phyloP scores from a whole-genome alignment of 345 rosid genomes.

The Bruguiera sexangula region DNA sequence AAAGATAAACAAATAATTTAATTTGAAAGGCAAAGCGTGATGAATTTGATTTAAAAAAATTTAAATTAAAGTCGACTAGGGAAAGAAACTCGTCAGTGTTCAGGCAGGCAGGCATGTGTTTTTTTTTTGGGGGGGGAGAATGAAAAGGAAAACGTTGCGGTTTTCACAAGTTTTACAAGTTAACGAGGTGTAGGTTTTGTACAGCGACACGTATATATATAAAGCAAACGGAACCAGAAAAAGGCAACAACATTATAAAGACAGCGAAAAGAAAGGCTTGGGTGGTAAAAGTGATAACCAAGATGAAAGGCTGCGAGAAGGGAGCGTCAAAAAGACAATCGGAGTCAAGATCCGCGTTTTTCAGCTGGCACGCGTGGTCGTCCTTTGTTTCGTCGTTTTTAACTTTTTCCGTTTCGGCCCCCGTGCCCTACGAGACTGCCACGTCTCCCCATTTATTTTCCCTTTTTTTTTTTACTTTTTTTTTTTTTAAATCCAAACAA shows the following conservation, averaged over 20 bases:
- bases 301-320: conserved; percentile 18
- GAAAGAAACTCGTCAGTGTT: conserved; percentile 35
- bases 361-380: conserved; percentile 47
- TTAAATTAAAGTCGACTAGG: conserved; percentile 44
- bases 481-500: not conserved
- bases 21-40: too few relatives aligned
- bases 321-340: conserved; percentile 32
- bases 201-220: too few relatives aligned
- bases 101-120: not conserved
- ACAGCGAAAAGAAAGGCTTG: not conserved
- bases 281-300: not conserved
- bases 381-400: conserved; percentile 36
- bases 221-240: too few relatives aligned
- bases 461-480: not conserved
- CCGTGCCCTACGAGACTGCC: conserved; percentile 2
- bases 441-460: not conserved
- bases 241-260: not conserved
- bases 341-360: conserved; percentile 39
- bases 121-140: not conserved
- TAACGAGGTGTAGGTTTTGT: not conserved
- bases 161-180: not conserved
- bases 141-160: not conserved
- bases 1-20: too few relatives aligned
- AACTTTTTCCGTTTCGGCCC: conserved; percentile 9
- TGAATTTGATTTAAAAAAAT: conserved; percentile 1